Conservation (phyloP, 2,329 filamentous ascomycete genomes). For the Clarireedia paspali region DNA sequence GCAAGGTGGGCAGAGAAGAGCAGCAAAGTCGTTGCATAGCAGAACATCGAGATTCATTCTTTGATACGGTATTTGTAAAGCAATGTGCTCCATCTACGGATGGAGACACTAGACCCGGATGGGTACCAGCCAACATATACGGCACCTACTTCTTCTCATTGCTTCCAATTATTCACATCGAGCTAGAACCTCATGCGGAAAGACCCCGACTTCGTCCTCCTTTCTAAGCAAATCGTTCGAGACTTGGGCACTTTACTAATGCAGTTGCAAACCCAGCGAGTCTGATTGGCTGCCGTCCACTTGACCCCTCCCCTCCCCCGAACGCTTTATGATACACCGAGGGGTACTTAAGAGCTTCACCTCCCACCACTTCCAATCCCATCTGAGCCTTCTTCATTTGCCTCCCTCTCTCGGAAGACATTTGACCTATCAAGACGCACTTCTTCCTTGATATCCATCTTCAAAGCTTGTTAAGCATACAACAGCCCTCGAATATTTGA, state of each 20-base stretch:
- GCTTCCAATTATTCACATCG: neutral
- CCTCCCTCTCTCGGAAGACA: neutral
- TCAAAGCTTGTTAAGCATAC: neutral
- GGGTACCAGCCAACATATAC: too few relatives aligned
- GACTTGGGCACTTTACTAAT: constrained; percentile 9
- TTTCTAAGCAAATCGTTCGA: constrained; percentile 2
- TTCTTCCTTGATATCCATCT: neutral
- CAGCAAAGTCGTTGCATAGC: too few relatives aligned
- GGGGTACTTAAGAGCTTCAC: neutral
- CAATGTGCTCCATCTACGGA: too few relatives aligned
- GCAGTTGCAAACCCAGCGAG: neutral
- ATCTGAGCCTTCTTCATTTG: neutral
- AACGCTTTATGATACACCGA: too few relatives aligned
- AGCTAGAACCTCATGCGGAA: neutral
- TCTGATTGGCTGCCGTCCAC: constrained; percentile 10
- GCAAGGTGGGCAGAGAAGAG: too few relatives aligned
- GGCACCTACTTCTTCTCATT: too few relatives aligned
- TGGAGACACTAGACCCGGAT: too few relatives aligned
- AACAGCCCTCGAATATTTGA: neutral
- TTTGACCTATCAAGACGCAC: too few relatives aligned
- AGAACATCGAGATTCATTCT: too few relatives aligned
- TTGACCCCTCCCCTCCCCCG: neutral
- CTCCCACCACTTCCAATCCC: neutral
- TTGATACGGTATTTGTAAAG: too few relatives aligned
- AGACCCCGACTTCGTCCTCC: neutral